Evolutionary conservation across 2,329 filamentous ascomycete genomes (phyloP).

Genomic region (Aspergillus aculeatinus): DNA sequence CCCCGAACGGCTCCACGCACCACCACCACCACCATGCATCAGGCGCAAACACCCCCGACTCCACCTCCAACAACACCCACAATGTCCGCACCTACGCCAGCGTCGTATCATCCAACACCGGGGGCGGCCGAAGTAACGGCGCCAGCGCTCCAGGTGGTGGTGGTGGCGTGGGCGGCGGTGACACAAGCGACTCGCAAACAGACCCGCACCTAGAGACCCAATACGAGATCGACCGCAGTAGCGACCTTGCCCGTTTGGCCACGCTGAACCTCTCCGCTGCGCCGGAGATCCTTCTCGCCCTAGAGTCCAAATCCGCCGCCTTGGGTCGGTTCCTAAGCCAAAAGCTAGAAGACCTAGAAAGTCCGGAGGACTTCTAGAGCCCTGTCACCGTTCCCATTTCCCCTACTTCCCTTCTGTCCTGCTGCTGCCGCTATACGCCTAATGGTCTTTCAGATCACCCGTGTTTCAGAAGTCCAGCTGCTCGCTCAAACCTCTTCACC

Average conservation of each 20-base stretch:
- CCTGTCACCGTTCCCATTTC: too few species aligned
- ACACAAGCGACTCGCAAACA: conserved; percentile 14
- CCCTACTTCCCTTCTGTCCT: too few species aligned
- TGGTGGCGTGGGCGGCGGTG: background rate
- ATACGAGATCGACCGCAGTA: conserved; percentile 41
- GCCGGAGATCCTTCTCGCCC: conserved; percentile 39
- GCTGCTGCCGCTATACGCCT: too few species aligned
- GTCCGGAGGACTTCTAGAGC: conserved; percentile 42
- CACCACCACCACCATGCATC: background rate
- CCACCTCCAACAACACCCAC: background rate
- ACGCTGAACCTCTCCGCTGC: conserved; percentile 41
- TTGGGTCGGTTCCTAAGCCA: conserved; percentile 41
- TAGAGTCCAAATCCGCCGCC: conserved; percentile 46
- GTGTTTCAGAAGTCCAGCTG: too few species aligned
- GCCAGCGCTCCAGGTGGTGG: background rate
- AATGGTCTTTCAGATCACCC: too few species aligned
- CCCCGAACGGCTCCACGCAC: conserved; percentile 4
- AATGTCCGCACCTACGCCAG: conserved; percentile 4
- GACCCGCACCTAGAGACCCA: conserved; percentile 36
- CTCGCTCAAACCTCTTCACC: too few species aligned
- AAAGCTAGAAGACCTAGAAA: conserved; percentile 42
- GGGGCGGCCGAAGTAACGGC: background rate
- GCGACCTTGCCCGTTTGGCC: conserved; percentile 40
- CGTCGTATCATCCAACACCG: background rate
- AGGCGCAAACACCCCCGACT: background rate